Conservation (phyloP, 805 yeast species). For the Geotrichum ghanense region DNA sequence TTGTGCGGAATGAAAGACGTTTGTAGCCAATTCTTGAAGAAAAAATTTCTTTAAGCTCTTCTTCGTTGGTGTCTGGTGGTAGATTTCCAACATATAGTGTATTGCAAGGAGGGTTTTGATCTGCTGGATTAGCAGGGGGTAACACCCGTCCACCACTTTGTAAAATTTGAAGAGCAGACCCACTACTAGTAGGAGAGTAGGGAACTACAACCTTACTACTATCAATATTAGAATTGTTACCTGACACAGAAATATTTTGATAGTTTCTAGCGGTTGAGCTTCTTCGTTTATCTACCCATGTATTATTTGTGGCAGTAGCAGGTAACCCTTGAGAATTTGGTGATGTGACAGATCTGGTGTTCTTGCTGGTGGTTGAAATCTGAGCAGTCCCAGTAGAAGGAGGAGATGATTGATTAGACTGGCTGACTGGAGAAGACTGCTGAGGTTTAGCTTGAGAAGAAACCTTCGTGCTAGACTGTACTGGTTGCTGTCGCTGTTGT, state of each 20-base stretch:
- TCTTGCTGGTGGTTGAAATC: background rate
- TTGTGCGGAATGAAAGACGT: conserved; percentile 82
- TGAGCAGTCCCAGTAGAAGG: background rate
- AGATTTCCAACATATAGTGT: conserved; percentile 93
- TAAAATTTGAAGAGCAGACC: conserved; percentile 25
- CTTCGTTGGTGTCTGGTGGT: conserved; percentile 95
- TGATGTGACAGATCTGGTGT: conserved; percentile 3
- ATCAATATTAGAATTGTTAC: conserved; percentile 5
- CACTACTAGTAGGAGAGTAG: conserved; percentile 22
- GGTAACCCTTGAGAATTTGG: background rate
- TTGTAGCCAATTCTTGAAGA: conserved; percentile 88
- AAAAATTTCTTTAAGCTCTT: conserved; percentile 78
- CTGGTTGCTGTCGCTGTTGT: background rate
- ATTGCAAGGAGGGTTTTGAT: conserved; percentile 97
- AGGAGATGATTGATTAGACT: background rate
- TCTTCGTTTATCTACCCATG: background rate
- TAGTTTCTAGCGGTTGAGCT: conserved; percentile 1
- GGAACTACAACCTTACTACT: conserved; percentile 21
- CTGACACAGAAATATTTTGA: conserved; percentile 2
- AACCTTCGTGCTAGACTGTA: background rate
- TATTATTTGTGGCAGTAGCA: background rate
- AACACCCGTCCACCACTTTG: conserved; percentile 30
- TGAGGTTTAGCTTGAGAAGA: background rate
- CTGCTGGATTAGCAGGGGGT: conserved; percentile 85
- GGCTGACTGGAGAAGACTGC: background rate